Evolutionary conservation across 495 filamentous ascomycete species (phyloP).

Genomic region (Aeminium ludgeri): DNA sequence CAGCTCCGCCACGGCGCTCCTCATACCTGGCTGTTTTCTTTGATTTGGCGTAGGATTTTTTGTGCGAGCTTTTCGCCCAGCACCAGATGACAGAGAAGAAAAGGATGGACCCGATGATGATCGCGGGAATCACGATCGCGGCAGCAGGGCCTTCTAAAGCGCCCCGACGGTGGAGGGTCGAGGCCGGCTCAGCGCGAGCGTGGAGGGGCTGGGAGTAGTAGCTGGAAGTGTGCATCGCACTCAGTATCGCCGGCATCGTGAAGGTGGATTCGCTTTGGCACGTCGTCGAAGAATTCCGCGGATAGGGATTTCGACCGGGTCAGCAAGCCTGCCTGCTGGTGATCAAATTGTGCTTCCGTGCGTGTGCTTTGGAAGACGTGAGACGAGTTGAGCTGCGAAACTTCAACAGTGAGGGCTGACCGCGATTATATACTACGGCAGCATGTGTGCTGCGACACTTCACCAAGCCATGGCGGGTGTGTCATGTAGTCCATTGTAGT

Average conservation of each 20-base stretch:
- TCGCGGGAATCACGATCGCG: not conserved
- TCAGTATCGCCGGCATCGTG: not conserved
- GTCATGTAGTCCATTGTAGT: too few relatives aligned
- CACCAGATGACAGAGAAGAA: not conserved
- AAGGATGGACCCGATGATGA: not conserved
- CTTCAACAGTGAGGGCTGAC: too few relatives aligned
- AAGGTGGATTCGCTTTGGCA: too few relatives aligned
- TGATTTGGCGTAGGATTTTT: slow-evolving; percentile 1
- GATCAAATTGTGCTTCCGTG: too few relatives aligned
- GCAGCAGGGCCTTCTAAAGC: not conserved
- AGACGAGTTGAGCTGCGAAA: too few relatives aligned
- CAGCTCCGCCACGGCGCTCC: not conserved
- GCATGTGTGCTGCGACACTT: too few relatives aligned
- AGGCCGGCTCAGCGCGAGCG: not conserved
- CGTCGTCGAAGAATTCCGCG: too few relatives aligned
- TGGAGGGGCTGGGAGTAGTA: not conserved
- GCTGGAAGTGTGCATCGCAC: not conserved
- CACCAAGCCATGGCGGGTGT: too few relatives aligned
- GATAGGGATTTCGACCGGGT: too few relatives aligned
- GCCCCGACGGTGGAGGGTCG: not conserved
- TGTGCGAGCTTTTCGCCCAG: not conserved
- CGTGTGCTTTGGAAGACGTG: too few relatives aligned
- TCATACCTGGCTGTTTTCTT: not conserved
- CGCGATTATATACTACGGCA: too few relatives aligned
- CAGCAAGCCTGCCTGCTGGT: too few relatives aligned